Base-by-base conservation (phyloP, 106 monocot genomes). In the Dioscorea dumetorum region DNA sequence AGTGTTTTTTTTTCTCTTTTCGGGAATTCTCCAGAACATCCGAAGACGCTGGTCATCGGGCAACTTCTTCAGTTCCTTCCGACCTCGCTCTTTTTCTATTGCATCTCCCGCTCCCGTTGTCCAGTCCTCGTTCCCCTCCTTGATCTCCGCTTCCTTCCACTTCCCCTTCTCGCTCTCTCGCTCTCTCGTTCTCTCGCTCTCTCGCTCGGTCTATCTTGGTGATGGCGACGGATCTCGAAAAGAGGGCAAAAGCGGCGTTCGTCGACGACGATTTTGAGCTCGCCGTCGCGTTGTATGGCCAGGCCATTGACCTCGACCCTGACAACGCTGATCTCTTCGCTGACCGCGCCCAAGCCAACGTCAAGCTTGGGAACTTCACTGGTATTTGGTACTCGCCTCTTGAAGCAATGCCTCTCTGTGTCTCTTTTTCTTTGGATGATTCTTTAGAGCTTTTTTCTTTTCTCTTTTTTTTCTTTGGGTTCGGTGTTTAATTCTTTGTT, bases 301-400 rank as follows among this genome's bases (percentile, higher is more conserved):
- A 75, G 70, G 80, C 80, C 4, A 56, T 80, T 53, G 75, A 64
- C 49, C 16, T 71, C 34, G 75, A 80, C 66, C 66, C 80, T 60
- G 49, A 49, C 48, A 71, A 66, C 52, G 75, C 70, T 14, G 66
- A 75, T 67, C 75, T 80, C 15, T 66, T 71, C 71, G 80, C 80
- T 65, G 75, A 80, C 66, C 80, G 75, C 64, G 74, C 80, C 15
- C 75, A 80, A 70, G 80, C 75, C 66, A 75, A 80, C 61, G 67
- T 80, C 64, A 80, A 80, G 58, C 71, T 75, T 61, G 69, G 33
- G 8, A 80, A 34, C 18, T 81, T 62, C 72, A 72, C 81, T n/a
- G 76, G 81, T 81, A 72, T 4, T 18, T 31, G 6, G 10, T 22
- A 20, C 19, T 33, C 16, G 12, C 41, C 41, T 10, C 41, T 6